phyloP scores from a whole-genome alignment of 495 filamentous ascomycete species.

The Glutinoglossum americanum region DNA sequence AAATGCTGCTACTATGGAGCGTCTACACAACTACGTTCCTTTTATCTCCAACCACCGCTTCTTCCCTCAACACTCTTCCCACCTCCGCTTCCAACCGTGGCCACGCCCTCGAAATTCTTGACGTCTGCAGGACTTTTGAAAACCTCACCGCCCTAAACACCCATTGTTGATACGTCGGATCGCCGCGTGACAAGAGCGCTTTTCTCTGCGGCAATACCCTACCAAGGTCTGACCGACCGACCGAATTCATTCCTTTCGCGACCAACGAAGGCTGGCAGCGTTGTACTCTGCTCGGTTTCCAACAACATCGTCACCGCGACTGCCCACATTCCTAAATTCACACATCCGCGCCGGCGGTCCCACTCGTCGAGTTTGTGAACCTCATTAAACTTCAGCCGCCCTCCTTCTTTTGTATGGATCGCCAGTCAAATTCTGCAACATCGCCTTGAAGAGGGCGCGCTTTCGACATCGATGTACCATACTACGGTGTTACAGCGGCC shows the following conservation, averaged over 20 bases:
- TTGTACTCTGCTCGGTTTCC: neutral
- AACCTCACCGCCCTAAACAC: neutral
- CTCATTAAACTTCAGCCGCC: neutral
- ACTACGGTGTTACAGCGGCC: constrained; percentile 1
- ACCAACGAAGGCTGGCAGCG: neutral
- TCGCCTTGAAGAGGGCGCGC: constrained; percentile 1
- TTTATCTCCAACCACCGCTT: neutral
- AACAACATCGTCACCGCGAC: neutral
- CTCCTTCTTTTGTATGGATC: neutral
- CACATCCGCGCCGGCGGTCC: neutral
- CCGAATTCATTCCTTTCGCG: neutral
- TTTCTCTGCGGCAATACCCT: constrained; percentile 1
- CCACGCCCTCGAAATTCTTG: neutral
- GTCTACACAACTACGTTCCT: neutral
- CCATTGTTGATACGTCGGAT: neutral
- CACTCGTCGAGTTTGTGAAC: neutral
- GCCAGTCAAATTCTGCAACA: neutral
- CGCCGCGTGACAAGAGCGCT: neutral
- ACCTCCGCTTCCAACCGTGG: neutral
- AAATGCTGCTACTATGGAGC: neutral
- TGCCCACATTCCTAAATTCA: neutral
- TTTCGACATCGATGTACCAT: constrained; percentile 1
- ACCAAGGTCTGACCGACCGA: constrained; percentile 1
- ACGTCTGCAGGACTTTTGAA: neutral
- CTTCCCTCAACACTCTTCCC: neutral